Conservation (phyloP, 441 rosid species). For the Erodium trifolium region DNA sequence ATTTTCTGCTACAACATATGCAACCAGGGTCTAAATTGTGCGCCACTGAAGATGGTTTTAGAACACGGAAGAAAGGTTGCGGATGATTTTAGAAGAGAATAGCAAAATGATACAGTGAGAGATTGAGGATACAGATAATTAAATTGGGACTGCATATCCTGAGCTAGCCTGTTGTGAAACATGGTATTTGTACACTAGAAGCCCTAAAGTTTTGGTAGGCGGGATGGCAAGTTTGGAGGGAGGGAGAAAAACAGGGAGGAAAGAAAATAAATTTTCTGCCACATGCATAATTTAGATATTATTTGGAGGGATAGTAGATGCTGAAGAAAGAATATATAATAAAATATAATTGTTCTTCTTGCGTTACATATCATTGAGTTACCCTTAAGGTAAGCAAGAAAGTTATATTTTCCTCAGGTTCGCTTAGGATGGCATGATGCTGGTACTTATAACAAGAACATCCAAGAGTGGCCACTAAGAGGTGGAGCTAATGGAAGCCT, state of each 20-base stretch:
- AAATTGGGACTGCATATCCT: not conserved
- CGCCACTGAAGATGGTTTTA: no score
- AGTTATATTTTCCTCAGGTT: slow-evolving; percentile 33
- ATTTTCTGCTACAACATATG: no score
- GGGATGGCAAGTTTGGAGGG: not conserved
- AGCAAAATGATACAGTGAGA: not conserved
- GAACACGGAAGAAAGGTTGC: not conserved
- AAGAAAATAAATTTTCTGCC: not conserved
- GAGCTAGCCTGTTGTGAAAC: not conserved
- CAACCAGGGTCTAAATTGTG: no score
- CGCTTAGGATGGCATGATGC: slow-evolving; percentile 96
- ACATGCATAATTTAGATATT: not conserved
- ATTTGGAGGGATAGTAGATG: not conserved
- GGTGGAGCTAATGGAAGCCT: slow-evolving; percentile 96
- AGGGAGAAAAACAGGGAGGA: not conserved
- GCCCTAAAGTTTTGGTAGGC: not conserved
- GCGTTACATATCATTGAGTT: not conserved
- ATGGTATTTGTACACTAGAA: no score
- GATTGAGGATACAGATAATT: not conserved
- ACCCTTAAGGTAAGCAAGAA: not conserved
- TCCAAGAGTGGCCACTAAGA: slow-evolving; percentile 80
- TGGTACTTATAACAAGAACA: slow-evolving; percentile 83
- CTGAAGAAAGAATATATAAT: not conserved
- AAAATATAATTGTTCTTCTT: not conserved
- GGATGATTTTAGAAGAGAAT: not conserved